These are phyloP conservation scores for Globomyces pollinis-pini DNA, from an alignment of 192 early-diverging fungal genomes.

Conservation along the genomic window DNA sequence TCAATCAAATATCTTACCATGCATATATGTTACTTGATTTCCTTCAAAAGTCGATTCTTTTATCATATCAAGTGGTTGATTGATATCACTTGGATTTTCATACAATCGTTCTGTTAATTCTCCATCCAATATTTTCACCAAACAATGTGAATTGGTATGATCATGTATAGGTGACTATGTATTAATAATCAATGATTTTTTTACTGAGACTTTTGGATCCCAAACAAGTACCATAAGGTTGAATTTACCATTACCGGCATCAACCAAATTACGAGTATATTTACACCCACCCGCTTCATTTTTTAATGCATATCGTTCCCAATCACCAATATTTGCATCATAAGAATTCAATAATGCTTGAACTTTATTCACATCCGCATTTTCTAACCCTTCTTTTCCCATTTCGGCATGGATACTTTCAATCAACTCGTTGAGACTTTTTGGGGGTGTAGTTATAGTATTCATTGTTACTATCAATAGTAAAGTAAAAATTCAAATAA, in stretches of 20 bases:
- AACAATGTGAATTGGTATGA: slow-evolving; percentile 80
- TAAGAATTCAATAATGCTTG: slow-evolving; percentile 62
- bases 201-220: slow-evolving; percentile 26
- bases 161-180: slow-evolving; percentile 79
- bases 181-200: slow-evolving; percentile 15
- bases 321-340: slow-evolving; percentile 59
- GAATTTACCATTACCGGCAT: slow-evolving; percentile 86
- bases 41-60: slow-evolving; percentile 33
- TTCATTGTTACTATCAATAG: no score
- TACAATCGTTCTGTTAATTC: slow-evolving; percentile 69
- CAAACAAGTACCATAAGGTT: slow-evolving; percentile 87
- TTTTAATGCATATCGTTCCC: slow-evolving; percentile 68
- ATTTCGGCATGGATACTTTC: not conserved
- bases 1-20: slow-evolving; percentile 17
- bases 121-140: slow-evolving; percentile 86
- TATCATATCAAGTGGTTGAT: slow-evolving; percentile 1
- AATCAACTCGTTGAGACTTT: not conserved
- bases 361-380: slow-evolving; percentile 42
- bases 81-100: slow-evolving; percentile 52
- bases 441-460: no score
- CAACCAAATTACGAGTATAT: slow-evolving; percentile 85
- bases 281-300: slow-evolving; percentile 57
- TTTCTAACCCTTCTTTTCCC: not conserved
- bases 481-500: no score
- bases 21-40: slow-evolving; percentile 78